Evolutionary conservation across 257 asterid genomes (phyloP).

Genomic region (Solanum chiquidenum): DNA sequence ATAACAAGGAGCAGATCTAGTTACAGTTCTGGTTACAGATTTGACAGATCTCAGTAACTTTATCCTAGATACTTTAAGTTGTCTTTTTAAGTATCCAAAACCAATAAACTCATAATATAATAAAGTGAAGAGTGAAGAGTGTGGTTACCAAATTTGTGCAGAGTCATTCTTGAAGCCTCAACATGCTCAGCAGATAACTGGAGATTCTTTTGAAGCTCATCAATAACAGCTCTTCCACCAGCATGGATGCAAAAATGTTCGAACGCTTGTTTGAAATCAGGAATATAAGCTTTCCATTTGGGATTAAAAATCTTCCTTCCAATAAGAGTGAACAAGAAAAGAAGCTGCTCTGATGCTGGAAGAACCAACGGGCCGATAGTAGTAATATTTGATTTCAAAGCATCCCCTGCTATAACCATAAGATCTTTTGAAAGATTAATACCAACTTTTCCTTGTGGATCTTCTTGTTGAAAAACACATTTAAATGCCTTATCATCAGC

Average conservation of each 20-base stretch:
- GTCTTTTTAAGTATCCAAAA: background rate
- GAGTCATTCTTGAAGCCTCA: conserved; percentile 87
- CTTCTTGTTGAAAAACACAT: conserved; percentile 80
- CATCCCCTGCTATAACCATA: conserved; percentile 88
- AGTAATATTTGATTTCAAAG: conserved; percentile 73
- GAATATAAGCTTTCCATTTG: conserved; percentile 80
- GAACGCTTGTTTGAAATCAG: conserved; percentile 73
- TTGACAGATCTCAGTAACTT: background rate
- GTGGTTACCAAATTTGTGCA: conserved; percentile 51
- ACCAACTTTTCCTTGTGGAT: conserved; percentile 67
- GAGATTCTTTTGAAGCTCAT: conserved; percentile 79
- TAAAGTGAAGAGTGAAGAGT: background rate
- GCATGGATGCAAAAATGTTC: conserved; percentile 89
- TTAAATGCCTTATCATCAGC: conserved; percentile 67
- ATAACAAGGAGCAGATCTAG: background rate
- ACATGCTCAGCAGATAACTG: conserved; percentile 81
- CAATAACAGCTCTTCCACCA: conserved; percentile 83
- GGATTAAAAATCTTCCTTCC: conserved; percentile 75
- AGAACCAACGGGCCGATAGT: conserved; percentile 79
- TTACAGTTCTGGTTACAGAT: background rate
- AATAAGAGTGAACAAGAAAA: conserved; percentile 63
- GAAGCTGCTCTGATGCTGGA: conserved; percentile 75
- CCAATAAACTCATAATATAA: background rate
- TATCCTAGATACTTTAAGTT: background rate
- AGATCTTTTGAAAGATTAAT: conserved; percentile 66